Base-by-base conservation (phyloP, 2,329 filamentous ascomycete genomes). In the Fusarium clavum region DNA sequence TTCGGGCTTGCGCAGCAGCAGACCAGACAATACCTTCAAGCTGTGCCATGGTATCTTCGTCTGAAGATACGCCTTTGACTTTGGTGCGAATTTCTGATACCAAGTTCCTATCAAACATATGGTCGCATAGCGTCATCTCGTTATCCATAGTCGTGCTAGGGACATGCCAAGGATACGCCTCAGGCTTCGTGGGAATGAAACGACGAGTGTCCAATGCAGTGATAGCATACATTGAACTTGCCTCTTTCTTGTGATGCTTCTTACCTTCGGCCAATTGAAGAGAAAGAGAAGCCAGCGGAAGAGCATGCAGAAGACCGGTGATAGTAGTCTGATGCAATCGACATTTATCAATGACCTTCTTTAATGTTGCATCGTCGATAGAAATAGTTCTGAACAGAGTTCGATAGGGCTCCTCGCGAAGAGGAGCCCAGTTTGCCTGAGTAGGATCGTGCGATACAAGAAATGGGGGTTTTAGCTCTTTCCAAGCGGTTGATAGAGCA, bases 251-350 rank as follows among this genome's bases (percentile, higher is more conserved):
- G 13, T 60, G 27, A 24, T 71, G 40, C 30, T 48, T 61, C 45
- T 51, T 51, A 10, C 49, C 61, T 24, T 70, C 49, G 7, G 44
- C 56, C 12, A 70, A 18, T 24, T 71, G 69, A 9, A 69, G 34
- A 12, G 76, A 67, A 9, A 79, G 57, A 10, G 73, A 75, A 3
- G 54, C 53, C 6, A 77, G 53, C 3, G 57, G 52, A 5, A 79
- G 47, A 13, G 68, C 73, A 22, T 78, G 70, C 18, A 79, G 49
- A 14, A 79, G 65, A 9, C 70, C 76, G 13, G 77, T 77, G 8
- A 79, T 45, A 2, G 77, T 79, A 4, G 77, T 78, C 14, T 69
- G 57, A 43, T 77, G 64, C 20, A 57, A 40, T n/a, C 77, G 68
- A 41, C 77, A 79, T 10, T 64, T 62, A 16, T 38, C 40, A 4